These are phyloP conservation scores for Fusarium sp. DNA, from an alignment of 2,329 filamentous ascomycete genomes.

Conservation along the genomic window DNA sequence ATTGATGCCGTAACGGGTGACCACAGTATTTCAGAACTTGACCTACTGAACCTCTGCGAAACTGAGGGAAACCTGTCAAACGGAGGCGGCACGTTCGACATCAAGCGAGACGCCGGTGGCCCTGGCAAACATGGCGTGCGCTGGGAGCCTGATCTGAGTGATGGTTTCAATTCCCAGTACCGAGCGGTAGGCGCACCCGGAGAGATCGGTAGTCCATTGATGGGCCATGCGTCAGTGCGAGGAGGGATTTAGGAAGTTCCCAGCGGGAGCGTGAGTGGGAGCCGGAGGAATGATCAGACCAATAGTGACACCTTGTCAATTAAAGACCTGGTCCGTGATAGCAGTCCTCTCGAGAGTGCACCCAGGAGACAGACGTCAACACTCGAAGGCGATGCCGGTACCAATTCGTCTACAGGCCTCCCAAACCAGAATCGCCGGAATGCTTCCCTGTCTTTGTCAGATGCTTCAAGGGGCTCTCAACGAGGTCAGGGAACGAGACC, in stretches of 20 bases:
- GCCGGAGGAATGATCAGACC: conserved; percentile 20
- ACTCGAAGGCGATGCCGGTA: conserved; percentile 6
- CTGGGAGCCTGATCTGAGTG: conserved; percentile 69
- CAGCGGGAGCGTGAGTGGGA: conserved; percentile 13
- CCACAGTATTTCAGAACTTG: conserved; percentile 64
- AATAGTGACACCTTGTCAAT: conserved; percentile 12
- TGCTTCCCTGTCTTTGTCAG: neutral
- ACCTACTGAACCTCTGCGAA: conserved; percentile 89
- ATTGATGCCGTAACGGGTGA: conserved; percentile 70
- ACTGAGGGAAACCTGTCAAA: conserved; percentile 90
- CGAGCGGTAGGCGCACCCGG: conserved; percentile 72
- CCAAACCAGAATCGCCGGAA: neutral
- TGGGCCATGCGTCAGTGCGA: conserved; percentile 59
- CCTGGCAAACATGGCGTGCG: conserved; percentile 63
- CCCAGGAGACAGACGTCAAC: neutral
- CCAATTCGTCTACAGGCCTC: neutral
- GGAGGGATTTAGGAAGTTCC: conserved; percentile 53
- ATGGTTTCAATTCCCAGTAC: conserved; percentile 57
- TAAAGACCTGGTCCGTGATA: conserved; percentile 33
- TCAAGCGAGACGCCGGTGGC: conserved; percentile 66
- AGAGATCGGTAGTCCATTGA: conserved; percentile 79
- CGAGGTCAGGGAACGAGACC: neutral
- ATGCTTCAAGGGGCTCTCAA: neutral
- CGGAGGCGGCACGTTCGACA: conserved; percentile 89
- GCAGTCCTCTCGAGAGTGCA: conserved; percentile 19